Evolutionary conservation across 306 rosid species (phyloP), one percentile per base, ranked within the genome.

Genomic region (Potentilla sterilis): DNA sequence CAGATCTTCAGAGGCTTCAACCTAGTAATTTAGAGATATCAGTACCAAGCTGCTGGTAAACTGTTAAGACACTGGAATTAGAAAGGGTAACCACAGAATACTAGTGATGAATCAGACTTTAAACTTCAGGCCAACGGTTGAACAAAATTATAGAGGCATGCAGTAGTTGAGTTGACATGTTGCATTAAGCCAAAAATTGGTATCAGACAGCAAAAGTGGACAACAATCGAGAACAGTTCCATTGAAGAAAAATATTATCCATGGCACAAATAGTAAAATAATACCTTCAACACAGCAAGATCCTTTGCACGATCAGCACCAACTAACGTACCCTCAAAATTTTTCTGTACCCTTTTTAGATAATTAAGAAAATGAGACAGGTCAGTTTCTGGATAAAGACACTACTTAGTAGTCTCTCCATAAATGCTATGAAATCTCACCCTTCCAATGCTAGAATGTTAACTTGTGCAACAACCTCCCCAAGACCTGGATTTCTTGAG

Each of bases 231-330:
- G 10, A 28, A 58, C 9, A 8, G 10, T 22, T 24, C 15, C 49
- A 62, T 43, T 7, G 61, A 85, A 52, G 54, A 22, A 66, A 54
- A 46, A 13, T 37, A 57, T 44, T 61, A 62, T 34, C 19, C 41
- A 62, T 28, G n/a, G n/a, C 21, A 64, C 46, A 8, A 64, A 22
- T 54, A 78, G 61, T 12, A 43, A 24, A 66, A 70, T 44, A 72
- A 72, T 82, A 80, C 97, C 97, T 90, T 92, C 81, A 95, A 78
- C 83, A 95, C 90, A 21, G 97, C 97, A 72, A 95, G 97, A 87
- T 95, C 99, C 93, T 95, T 95, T 41, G 97, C 84, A 41, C 97
- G 99, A 75, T 95, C 99, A 55, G 96, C 97, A 75, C 99, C 99
- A 46, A 95, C 40, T 76, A 95, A 87, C 68, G 41, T 88, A n/a